These are phyloP conservation scores for Pythium rishiriense DNA, from an alignment of 352 stramenopile species.

Conservation along the genomic window DNA sequence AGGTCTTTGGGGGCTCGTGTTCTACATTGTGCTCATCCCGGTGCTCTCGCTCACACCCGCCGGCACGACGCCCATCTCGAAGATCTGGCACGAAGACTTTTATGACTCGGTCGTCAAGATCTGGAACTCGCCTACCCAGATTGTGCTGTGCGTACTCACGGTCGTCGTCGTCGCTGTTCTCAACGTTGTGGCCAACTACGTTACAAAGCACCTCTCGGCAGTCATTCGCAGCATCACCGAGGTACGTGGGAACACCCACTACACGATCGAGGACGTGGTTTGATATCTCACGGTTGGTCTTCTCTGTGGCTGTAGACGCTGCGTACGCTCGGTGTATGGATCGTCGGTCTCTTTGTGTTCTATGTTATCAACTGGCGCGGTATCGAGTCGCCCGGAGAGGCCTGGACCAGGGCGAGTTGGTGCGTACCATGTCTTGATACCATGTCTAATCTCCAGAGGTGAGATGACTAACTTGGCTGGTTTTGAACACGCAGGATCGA, in stretches of 20 bases:
- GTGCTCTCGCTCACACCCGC: conserved; percentile 63
- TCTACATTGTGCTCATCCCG: conserved; percentile 71
- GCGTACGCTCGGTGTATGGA: conserved; percentile 77
- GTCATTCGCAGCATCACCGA: conserved; percentile 84
- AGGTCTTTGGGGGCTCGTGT: conserved; percentile 84
- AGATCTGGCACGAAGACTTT: conserved; percentile 85
- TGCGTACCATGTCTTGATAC: conserved; percentile 17
- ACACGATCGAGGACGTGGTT: neutral
- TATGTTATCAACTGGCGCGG: conserved; percentile 75
- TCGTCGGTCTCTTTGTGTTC: conserved; percentile 73
- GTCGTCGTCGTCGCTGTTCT: conserved; percentile 71
- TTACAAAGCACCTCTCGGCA: conserved; percentile 83
- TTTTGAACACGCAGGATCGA: conserved; percentile 44
- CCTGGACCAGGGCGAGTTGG: conserved; percentile 75
- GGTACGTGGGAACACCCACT: conserved; percentile 32
- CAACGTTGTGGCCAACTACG: conserved; percentile 83
- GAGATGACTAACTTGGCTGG: neutral
- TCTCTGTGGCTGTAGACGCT: conserved; percentile 44
- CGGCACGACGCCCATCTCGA: conserved; percentile 46
- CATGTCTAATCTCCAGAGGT: neutral
- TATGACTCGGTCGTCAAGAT: conserved; percentile 78
- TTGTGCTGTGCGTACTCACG: conserved; percentile 43
- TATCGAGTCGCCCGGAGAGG: conserved; percentile 59
- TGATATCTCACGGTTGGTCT: neutral
- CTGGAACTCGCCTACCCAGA: conserved; percentile 61